Evolutionary conservation across 306 rosid genomes (phyloP), one percentile per base, ranked within the genome.

Genomic region (Senna tora): DNA sequence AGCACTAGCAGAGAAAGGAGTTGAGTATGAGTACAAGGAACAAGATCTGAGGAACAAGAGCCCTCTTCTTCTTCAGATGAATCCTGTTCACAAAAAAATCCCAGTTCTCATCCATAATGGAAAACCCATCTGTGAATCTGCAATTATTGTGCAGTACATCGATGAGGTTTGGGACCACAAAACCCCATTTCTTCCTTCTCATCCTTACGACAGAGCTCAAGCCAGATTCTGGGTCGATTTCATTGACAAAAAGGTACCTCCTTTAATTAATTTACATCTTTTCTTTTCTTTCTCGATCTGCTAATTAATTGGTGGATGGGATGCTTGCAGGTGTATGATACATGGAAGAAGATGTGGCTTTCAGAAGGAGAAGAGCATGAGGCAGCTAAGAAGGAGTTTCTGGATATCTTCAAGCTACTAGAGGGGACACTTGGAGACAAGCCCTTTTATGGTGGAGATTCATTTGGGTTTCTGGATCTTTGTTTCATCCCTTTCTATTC

Each of bases 101-200:
- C 90, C 85, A 8, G 91, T 89, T 80, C 85, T 85, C 7, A 57
- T 85, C 20, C 89, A 90, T 33, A 80, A 84, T 8, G 80, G 75
- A 0, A 83, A 75, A 13, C 75, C 70, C 69, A 45, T 83, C 0
- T 69, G 77, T 39, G 87, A 83, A 9, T 83, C 84, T n/a, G 57
- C 67, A 2, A 65, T 73, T 4, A 80, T 83, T 7, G 65, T 80
- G 49, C 42, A 73, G 54, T 83, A 76, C 28, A 69, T 83, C 0
- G 78, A 76, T 52, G 78, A 76, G 69, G 80, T 80, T 17, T 81
- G 82, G 85, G 72, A 67, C 1, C 52, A 67, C 12, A 67, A 46
- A 5, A 14, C 69, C 19, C 69, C 76, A 7, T 5, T 74, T 4
- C 0, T 69, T 45, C 77, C 77, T 28, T 77, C 77, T 20, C 67